Evolutionary conservation across 176 grass and related monocot species (phyloP).

Genomic region (Triticum monococcum): DNA sequence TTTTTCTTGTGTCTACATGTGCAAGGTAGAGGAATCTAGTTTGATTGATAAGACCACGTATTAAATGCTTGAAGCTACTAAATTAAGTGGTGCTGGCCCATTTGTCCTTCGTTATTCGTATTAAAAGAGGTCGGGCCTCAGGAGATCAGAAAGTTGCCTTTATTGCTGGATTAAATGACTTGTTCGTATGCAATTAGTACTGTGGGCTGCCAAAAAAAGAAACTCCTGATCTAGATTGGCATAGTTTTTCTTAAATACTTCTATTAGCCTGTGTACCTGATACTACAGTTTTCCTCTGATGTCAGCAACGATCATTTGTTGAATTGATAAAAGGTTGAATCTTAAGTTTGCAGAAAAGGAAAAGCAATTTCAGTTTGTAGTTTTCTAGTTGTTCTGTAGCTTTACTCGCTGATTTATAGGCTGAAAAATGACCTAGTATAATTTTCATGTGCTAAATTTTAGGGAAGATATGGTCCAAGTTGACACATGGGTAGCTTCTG

Average conservation of each 20-base stretch:
- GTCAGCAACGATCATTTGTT: neutral
- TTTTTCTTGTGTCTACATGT: neutral
- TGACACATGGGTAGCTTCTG: conserved; percentile 93
- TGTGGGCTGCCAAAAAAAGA: conserved; percentile 22
- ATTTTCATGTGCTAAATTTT: conserved; percentile 24
- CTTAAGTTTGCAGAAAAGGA: neutral
- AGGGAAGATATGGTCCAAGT: conserved; percentile 97
- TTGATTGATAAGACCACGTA: conserved; percentile 4
- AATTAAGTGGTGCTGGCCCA: neutral
- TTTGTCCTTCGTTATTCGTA: conserved; percentile 4
- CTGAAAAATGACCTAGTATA: neutral
- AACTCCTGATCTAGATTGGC: conserved; percentile 26
- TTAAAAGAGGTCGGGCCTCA: conserved; percentile 17
- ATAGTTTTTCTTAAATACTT: neutral
- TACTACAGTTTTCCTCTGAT: conserved; percentile 12
- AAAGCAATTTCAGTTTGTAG: neutral
- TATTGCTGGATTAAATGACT: conserved; percentile 31
- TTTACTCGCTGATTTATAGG: neutral
- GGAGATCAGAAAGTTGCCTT: conserved; percentile 22
- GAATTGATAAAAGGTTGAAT: neutral
- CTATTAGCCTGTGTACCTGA: neutral
- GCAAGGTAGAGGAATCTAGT: neutral
- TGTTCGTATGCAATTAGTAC: neutral
- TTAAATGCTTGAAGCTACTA: conserved; percentile 14
- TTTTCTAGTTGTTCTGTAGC: neutral